Percentiles rank a stretch among this genome's conserved stretches.
Conservation (phyloP, 1,139 yeast species). For the Diutina pseudorugosa region DNA sequence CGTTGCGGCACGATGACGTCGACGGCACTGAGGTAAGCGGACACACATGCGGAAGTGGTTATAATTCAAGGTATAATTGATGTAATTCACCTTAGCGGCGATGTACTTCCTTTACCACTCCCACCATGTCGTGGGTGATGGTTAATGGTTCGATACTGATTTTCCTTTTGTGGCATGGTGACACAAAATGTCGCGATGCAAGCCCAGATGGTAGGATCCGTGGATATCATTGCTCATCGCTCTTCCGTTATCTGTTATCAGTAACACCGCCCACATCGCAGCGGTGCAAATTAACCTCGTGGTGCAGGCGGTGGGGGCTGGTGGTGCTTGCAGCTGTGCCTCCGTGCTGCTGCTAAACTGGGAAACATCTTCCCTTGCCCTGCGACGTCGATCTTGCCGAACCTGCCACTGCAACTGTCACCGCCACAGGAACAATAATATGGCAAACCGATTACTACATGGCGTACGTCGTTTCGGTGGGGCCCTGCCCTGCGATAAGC, state of each 20-base stretch:
- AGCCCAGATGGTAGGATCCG: background rate
- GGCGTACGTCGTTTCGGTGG: background rate
- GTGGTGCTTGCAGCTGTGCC: background rate
- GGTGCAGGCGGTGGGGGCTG: background rate
- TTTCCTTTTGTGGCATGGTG: too few species aligned
- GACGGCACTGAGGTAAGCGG: background rate
- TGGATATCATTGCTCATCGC: background rate
- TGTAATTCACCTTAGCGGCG: too few species aligned
- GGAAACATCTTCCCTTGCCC: background rate
- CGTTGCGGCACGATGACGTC: background rate
- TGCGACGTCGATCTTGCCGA: background rate
- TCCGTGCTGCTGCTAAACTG: too few species aligned
- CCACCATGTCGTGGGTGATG: too few species aligned
- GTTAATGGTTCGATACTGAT: too few species aligned
- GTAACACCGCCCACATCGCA: background rate
- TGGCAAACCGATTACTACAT: background rate
- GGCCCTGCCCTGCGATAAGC: background rate
- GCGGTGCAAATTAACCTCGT: background rate
- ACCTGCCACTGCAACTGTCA: background rate
- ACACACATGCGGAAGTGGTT: background rate
- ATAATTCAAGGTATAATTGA: too few species aligned
- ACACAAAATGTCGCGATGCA: background rate
- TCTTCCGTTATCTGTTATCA: background rate
- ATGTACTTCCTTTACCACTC: too few species aligned
- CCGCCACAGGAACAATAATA: background rate